A percentile compares a stretch with the other conserved stretches of the same genome.
These are phyloP conservation scores for Cercospora sp. DNA, from an alignment of 2,329 filamentous ascomycete genomes.

Conservation along the genomic window DNA sequence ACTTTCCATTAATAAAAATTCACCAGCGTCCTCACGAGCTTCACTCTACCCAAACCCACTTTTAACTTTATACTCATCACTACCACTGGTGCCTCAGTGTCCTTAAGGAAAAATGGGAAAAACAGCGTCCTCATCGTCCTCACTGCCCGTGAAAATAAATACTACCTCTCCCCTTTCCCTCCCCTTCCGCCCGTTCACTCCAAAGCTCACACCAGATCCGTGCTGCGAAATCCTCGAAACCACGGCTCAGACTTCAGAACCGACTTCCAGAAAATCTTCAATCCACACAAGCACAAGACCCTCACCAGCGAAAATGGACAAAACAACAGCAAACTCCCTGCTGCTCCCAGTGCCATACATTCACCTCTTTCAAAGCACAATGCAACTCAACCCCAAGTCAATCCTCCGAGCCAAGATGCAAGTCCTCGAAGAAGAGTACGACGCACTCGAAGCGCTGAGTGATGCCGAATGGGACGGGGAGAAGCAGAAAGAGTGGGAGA, in stretches of 20 bases:
- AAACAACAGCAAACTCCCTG: not conserved
- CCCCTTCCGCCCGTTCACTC: not conserved
- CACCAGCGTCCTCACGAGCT: not conserved
- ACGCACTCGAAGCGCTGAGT: not conserved
- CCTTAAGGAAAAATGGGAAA: not conserved
- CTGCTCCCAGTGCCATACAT: not conserved
- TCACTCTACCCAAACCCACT: not conserved
- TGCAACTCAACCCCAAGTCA: not conserved
- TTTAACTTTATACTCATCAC: not conserved
- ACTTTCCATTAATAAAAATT: not conserved
- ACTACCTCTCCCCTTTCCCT: not conserved
- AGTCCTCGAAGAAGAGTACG: not conserved
- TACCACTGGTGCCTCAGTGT: not conserved
- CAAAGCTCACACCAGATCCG: not conserved
- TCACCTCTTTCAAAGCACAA: constrained; percentile 4
- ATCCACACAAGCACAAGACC: not conserved
- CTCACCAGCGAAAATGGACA: not conserved
- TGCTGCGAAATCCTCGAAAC: not conserved
- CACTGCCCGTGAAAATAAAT: not conserved
- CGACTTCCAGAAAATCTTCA: not conserved
- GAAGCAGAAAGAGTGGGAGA: not conserved
- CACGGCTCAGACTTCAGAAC: not conserved
- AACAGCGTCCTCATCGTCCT: not conserved
- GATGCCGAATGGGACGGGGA: not conserved
- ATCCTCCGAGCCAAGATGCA: not conserved